A percentile compares a stretch with the other conserved stretches of the same genome.
Evolutionary conservation across 345 rosid species (phyloP).

Genomic region (Aurinia saxatilis): DNA sequence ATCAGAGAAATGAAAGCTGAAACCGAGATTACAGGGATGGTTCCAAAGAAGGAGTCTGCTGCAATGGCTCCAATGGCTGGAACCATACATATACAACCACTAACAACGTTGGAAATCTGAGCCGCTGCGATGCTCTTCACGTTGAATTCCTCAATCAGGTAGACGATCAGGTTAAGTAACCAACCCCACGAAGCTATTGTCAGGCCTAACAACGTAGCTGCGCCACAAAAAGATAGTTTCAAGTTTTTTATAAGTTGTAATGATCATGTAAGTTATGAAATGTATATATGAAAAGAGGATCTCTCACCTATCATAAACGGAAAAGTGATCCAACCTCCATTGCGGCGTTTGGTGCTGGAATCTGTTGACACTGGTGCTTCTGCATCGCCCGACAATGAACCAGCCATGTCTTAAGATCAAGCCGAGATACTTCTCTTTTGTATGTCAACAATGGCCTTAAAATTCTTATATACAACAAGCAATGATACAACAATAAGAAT

Average conservation of each 20-base stretch:
- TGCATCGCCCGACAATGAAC: constrained; percentile 1
- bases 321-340: constrained; percentile 48
- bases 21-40: constrained; percentile 16
- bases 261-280: not conserved
- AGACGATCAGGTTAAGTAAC: constrained; percentile 37
- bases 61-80: constrained; percentile 33
- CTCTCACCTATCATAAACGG: constrained; percentile 45
- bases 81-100: constrained; percentile 25
- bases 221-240: not conserved
- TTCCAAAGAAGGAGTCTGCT: constrained; percentile 37
- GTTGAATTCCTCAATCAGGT: constrained; percentile 26
- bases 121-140: constrained; percentile 33
- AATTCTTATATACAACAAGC: not conserved
- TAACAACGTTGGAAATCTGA: constrained; percentile 24
- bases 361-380: constrained; percentile 7
- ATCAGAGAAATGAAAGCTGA: constrained; percentile 29
- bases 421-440: not conserved
- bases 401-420: constrained; percentile 12
- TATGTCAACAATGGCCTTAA: constrained; percentile 5
- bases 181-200: constrained; percentile 40
- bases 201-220: constrained; percentile 37
- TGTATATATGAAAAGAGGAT: constrained; percentile 2
- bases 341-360: constrained; percentile 14
- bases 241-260: not conserved
- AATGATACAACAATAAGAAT: not conserved